phyloP scores from a whole-genome alignment of 2,329 filamentous ascomycete genomes.

The Penicillium capsulatum region DNA sequence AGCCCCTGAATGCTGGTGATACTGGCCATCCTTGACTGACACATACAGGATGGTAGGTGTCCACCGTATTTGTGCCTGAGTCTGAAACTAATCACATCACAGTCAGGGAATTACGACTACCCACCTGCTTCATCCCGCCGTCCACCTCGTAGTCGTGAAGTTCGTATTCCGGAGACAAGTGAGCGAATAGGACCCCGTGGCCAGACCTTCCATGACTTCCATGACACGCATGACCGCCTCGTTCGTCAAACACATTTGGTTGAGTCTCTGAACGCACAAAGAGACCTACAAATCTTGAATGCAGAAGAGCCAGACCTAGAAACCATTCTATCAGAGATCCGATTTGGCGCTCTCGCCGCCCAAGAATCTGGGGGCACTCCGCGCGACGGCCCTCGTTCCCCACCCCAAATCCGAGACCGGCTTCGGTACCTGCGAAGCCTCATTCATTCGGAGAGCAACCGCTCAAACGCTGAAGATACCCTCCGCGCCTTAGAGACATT shows the following conservation, averaged over 20 bases:
- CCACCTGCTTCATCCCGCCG: constrained; percentile 37
- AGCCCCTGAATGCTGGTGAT: constrained; percentile 1
- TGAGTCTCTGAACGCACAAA: not conserved
- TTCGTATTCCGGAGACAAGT: not conserved
- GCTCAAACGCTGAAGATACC: constrained; percentile 25
- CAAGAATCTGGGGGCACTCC: not conserved
- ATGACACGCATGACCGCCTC: not conserved
- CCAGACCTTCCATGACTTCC: not conserved
- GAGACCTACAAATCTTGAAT: not conserved
- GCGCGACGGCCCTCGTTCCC: constrained; percentile 3
- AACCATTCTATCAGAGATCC: not conserved
- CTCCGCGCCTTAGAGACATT: constrained; percentile 37
- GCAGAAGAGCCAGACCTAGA: not conserved
- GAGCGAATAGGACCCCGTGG: not conserved
- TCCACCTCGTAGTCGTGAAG: constrained; percentile 19
- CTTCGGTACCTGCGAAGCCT: constrained; percentile 33
- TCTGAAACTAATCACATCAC: constrained; percentile 9
- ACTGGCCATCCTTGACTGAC: constrained; percentile 1
- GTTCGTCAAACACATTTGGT: not conserved
- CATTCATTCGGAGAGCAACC: constrained; percentile 35
- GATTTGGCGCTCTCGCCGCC: not conserved
- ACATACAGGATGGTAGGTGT: constrained; percentile 23
- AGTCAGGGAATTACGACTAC: constrained; percentile 45
- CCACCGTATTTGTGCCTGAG: constrained; percentile 8
- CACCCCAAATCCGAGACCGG: constrained; percentile 8